Percentiles rank a stretch among this genome's conserved stretches.
Conservation (phyloP, 768 basidiomycete genomes). For the Xerocomus spinulosus region DNA sequence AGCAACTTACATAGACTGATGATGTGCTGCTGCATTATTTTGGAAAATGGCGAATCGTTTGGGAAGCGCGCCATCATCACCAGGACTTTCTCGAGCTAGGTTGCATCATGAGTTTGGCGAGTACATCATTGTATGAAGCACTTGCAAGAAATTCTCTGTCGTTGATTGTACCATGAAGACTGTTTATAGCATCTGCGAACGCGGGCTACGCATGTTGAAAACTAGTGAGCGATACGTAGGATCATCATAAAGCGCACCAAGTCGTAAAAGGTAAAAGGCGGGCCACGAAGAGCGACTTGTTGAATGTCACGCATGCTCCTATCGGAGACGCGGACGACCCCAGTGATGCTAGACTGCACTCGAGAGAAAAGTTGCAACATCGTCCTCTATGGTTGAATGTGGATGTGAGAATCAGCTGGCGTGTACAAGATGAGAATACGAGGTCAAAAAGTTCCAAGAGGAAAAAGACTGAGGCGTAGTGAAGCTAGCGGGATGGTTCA, state of each 20-base stretch:
- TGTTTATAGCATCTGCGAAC: constrained; percentile 43
- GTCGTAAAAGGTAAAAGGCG: constrained; percentile 21
- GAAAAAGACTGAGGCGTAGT: background rate
- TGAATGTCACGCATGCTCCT: constrained; percentile 25
- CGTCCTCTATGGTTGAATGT: no score
- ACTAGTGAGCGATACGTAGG: background rate
- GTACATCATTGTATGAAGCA: constrained; percentile 4
- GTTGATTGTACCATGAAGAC: constrained; percentile 42
- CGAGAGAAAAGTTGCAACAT: constrained; percentile 19
- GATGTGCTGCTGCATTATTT: constrained; percentile 43
- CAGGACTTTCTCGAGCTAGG: constrained; percentile 60
- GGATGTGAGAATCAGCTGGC: no score
- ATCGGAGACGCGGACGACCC: constrained; percentile 4
- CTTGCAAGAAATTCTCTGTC: constrained; percentile 60
- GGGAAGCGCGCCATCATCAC: constrained; percentile 54
- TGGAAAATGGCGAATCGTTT: constrained; percentile 25
- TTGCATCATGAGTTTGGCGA: constrained; percentile 5
- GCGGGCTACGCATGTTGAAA: constrained; percentile 36
- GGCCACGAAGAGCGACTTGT: constrained; percentile 26
- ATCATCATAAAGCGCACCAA: constrained; percentile 21
- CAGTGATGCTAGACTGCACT: constrained; percentile 1
- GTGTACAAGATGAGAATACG: no score
- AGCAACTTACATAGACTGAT: constrained; percentile 55
- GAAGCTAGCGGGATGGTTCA: background rate
- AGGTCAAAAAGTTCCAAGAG: no score